Conservation (phyloP, 2,329 filamentous ascomycete genomes). For the Chaetoscypha palmicola region DNA sequence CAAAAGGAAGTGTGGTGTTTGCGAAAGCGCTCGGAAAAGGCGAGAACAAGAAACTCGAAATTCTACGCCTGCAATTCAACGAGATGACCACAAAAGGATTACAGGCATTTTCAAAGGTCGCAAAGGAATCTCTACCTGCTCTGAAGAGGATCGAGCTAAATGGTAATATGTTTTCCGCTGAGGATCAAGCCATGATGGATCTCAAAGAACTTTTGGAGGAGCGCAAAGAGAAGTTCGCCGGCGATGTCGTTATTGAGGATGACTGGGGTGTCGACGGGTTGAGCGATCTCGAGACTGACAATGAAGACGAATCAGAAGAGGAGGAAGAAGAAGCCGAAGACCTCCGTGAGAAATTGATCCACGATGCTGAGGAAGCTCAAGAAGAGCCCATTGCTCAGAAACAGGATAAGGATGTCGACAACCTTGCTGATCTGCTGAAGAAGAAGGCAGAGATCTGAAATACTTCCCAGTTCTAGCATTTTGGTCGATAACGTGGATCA, state of each 20-base stretch:
- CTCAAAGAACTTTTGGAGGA: conserved; percentile 67
- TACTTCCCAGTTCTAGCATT: background rate
- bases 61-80: conserved; percentile 83
- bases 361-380: conserved; percentile 65
- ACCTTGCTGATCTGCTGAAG: conserved; percentile 59
- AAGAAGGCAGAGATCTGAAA: conserved; percentile 42
- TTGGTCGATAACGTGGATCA: background rate
- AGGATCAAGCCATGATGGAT: conserved; percentile 63
- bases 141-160: conserved; percentile 88
- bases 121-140: conserved; percentile 60
- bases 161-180: conserved; percentile 89
- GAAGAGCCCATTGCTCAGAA: conserved; percentile 64
- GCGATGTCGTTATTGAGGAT: conserved; percentile 63
- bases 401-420: conserved; percentile 74
- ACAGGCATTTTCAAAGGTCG: conserved; percentile 62
- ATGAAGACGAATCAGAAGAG: conserved; percentile 62
- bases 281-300: conserved; percentile 61
- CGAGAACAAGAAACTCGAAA: conserved; percentile 71
- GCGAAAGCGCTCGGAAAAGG: conserved; percentile 67
- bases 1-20: conserved; percentile 68
- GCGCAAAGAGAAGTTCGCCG: conserved; percentile 67
- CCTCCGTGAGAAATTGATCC: conserved; percentile 60
- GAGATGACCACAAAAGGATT: conserved; percentile 78
- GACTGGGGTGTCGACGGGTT: conserved; percentile 81
- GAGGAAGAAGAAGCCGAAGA: conserved; percentile 51